Evolutionary conservation across 805 yeast species (phyloP).

Genomic region (Candida rishiriensis): DNA sequence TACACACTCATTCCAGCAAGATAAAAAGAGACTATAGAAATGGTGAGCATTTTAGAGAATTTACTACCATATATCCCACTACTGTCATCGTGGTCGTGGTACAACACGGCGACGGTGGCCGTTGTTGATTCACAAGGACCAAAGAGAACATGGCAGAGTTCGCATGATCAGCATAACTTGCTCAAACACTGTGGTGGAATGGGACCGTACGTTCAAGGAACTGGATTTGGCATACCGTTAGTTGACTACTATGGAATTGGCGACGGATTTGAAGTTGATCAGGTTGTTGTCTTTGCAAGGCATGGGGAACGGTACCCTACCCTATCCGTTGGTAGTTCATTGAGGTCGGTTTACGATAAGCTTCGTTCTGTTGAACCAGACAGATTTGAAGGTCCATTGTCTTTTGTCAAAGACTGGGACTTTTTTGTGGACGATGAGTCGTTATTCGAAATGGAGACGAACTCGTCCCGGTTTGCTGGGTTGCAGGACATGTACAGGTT

Average conservation of each 20-base stretch:
- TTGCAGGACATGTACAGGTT: constrained; percentile 41
- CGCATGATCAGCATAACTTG: constrained; percentile 42
- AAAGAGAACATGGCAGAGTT: constrained; percentile 23
- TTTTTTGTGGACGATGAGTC: constrained; percentile 34
- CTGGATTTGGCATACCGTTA: constrained; percentile 48
- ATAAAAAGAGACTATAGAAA: neutral
- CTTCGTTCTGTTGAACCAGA: constrained; percentile 33
- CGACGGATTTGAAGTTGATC: constrained; percentile 49
- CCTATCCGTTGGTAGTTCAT: constrained; percentile 28
- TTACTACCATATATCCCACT: neutral
- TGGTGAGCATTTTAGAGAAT: constrained; percentile 3
- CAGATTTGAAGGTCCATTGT: constrained; percentile 43
- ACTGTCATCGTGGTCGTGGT: neutral
- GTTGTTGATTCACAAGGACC: neutral
- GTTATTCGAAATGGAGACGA: constrained; percentile 44
- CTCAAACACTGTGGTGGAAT: constrained; percentile 43
- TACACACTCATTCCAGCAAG: neutral
- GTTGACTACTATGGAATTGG: constrained; percentile 35
- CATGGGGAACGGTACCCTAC: constrained; percentile 81
- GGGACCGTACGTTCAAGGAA: constrained; percentile 50
- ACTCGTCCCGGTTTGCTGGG: constrained; percentile 50
- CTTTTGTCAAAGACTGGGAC: constrained; percentile 51
- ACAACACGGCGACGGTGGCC: neutral
- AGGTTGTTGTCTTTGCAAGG: constrained; percentile 66
- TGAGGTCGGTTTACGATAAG: constrained; percentile 25